Percentiles rank a stretch among this genome's conserved stretches.
These are phyloP conservation scores for Vigna radiata DNA, from an alignment of 306 rosid genomes.

Conservation along the genomic window DNA sequence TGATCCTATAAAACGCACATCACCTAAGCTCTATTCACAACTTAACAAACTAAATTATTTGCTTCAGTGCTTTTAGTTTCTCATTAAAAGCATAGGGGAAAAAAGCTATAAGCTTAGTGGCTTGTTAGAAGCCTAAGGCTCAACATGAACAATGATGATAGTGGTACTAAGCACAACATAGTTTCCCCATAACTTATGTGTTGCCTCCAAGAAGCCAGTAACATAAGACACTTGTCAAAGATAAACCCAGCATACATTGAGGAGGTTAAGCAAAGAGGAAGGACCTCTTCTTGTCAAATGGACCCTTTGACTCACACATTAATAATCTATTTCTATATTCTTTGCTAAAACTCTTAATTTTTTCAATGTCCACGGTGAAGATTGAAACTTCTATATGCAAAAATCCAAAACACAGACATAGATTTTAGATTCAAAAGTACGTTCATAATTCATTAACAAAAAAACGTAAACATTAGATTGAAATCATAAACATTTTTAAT, in stretches of 20 bases:
- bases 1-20: conserved; percentile 12
- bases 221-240: conserved; percentile 60
- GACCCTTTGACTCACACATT: too few species aligned
- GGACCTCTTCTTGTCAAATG: conserved; percentile 71
- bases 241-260: conserved; percentile 81
- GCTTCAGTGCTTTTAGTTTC: not conserved
- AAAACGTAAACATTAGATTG: too few species aligned
- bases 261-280: conserved; percentile 82
- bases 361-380: too few species aligned
- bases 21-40: conserved; percentile 12
- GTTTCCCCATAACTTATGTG: conserved; percentile 47
- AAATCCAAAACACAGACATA: too few species aligned
- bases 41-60: conserved; percentile 1
- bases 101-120: conserved; percentile 16
- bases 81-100: not conserved
- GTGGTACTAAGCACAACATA: conserved; percentile 80
- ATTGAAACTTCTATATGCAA: too few species aligned
- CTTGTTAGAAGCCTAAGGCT: not conserved
- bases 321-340: too few species aligned
- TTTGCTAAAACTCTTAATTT: too few species aligned
- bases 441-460: too few species aligned
- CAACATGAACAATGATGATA: conserved; percentile 1
- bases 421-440: too few species aligned
- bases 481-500: too few species aligned
- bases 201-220: conserved; percentile 63